Conservation (phyloP, 208 protist species). For the Wallacemonas sp. region DNA sequence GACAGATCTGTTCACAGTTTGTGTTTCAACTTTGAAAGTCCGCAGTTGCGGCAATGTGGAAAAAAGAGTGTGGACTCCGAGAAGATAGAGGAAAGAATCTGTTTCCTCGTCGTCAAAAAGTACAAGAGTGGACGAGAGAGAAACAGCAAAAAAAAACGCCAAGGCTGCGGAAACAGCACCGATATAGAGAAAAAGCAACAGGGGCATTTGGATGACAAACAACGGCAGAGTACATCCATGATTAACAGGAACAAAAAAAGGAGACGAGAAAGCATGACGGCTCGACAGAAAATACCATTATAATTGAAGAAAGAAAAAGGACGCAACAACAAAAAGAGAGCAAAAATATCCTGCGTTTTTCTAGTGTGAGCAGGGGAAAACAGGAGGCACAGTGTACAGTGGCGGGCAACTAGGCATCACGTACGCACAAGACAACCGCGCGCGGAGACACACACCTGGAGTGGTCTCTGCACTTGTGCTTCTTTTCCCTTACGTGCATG, state of each 20-base stretch:
- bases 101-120: background rate
- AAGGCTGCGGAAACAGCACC: background rate
- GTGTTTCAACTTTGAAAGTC: no score
- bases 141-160: background rate
- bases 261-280: background rate
- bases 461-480: no score
- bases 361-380: no score
- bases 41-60: no score
- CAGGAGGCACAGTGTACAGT: no score
- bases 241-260: slow-evolving; percentile 8
- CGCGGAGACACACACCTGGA: no score
- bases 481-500: no score
- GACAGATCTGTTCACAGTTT: no score
- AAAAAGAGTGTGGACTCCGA: background rate
- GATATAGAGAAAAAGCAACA: background rate
- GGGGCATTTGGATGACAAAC: background rate
- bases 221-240: background rate
- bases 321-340: background rate
- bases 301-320: slow-evolving; percentile 7
- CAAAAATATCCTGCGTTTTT: no score
- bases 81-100: background rate
- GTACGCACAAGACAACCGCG: no score
- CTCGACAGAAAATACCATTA: slow-evolving; percentile 9
- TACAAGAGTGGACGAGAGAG: background rate
- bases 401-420: no score